phyloP scores from a whole-genome alignment of 805 yeast genomes.

The Candida sithepensis region DNA sequence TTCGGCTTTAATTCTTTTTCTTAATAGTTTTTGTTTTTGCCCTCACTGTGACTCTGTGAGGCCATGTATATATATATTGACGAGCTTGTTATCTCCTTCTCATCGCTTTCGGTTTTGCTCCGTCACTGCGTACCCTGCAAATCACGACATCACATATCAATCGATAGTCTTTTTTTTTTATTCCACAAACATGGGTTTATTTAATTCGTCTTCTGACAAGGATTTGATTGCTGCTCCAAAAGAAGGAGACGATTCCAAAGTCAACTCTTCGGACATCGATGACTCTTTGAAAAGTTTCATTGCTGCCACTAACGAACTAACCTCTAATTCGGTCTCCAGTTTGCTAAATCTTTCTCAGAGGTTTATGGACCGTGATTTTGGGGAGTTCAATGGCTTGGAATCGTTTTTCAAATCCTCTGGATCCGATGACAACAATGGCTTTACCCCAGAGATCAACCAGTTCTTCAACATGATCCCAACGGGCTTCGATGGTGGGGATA shows the following conservation, averaged over 20 bases:
- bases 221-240: constrained; percentile 2
- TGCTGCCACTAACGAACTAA: constrained; percentile 15
- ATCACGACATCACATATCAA: too few species aligned
- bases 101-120: not conserved
- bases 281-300: constrained; percentile 12
- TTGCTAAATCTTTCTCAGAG: constrained; percentile 12
- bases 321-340: constrained; percentile 15
- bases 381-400: not conserved
- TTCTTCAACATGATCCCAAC: not conserved
- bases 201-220: constrained; percentile 15
- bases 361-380: constrained; percentile 1
- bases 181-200: constrained; percentile 13
- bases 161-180: not conserved
- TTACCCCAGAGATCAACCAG: not conserved
- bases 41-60: too few species aligned
- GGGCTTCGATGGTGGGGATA: constrained; percentile 2
- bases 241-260: not conserved
- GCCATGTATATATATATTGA: too few species aligned
- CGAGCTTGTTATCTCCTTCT: too few species aligned
- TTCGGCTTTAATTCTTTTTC: too few species aligned
- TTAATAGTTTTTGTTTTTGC: too few species aligned
- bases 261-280: constrained; percentile 2
- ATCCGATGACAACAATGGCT: not conserved
- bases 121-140: not conserved
- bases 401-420: not conserved